Evolutionary conservation across 768 basidiomycete genomes (phyloP).

Genomic region (Termitomyces sp.): DNA sequence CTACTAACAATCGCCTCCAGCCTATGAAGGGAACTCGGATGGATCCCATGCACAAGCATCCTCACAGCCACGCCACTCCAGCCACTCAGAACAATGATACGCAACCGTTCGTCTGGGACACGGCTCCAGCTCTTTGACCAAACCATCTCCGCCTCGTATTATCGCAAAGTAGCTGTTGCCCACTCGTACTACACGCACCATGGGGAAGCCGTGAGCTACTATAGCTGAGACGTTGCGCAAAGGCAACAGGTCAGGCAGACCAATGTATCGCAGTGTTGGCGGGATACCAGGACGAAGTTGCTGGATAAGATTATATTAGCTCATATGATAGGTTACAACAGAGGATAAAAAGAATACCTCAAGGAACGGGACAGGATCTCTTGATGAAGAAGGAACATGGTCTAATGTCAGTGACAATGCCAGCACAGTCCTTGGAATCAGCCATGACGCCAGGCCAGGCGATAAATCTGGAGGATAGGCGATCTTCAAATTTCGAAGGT

Average conservation of each 20-base stretch:
- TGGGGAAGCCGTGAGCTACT: conserved; percentile 59
- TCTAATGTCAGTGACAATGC: conserved; percentile 48
- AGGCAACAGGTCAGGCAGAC: conserved; percentile 43
- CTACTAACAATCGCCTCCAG: neutral
- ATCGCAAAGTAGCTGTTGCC: conserved; percentile 57
- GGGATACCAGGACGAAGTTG: conserved; percentile 61
- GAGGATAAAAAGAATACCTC: conserved; percentile 25
- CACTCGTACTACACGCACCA: conserved; percentile 51
- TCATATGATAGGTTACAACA: neutral
- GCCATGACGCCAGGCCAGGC: conserved; percentile 61
- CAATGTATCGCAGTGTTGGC: conserved; percentile 48
- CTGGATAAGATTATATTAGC: conserved; percentile 25
- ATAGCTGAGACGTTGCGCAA: conserved; percentile 37
- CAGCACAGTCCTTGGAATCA: conserved; percentile 53
- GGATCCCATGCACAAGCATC: conserved; percentile 35
- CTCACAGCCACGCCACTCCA: conserved; percentile 62
- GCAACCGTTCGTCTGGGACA: conserved; percentile 52
- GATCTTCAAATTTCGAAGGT: conserved; percentile 52
- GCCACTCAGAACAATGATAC: conserved; percentile 56
- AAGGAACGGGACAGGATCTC: conserved; percentile 40
- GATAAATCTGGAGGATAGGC: conserved; percentile 63
- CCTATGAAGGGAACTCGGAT: conserved; percentile 15
- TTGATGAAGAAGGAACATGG: conserved; percentile 25
- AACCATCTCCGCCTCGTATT: conserved; percentile 21
- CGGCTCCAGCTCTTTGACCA: conserved; percentile 40